Evolutionary conservation across 225 moss, liverwort and hornwort genomes (phyloP), one percentile per base, ranked within the genome.

Genomic region (Thuidium tamariscinum): DNA sequence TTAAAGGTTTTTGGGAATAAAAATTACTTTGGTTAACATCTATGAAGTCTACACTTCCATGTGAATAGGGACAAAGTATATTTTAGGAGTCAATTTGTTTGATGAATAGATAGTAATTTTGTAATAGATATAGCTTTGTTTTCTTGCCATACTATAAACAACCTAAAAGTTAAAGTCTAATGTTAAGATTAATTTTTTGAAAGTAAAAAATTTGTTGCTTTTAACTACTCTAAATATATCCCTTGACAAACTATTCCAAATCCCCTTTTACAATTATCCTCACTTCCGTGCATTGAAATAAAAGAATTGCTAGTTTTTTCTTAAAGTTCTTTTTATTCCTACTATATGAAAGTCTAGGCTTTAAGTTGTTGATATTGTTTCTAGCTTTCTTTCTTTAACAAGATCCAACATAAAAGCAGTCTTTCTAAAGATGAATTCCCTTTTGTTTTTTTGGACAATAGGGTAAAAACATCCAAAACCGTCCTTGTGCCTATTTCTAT

Each of bases 201-300:
- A 68, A 12, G 4, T 0, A 1, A 0, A 68, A 68, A 39, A n/a
- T n/a, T n/a, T n/a, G n/a, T n/a, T n/a, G n/a, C n/a, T n/a, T n/a
- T n/a, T n/a, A n/a, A n/a, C n/a, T n/a, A n/a, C n/a, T n/a, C n/a
- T n/a, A n/a, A n/a, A n/a, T n/a, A n/a, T n/a, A n/a, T n/a, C n/a
- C n/a, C n/a, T n/a, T n/a, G n/a, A 41, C 8, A 69, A 69, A 69
- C 25, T 69, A 26, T 15, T 69, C 26, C 0, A 2, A 13, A 37
- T 25, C n/a, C n/a, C n/a, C n/a, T n/a, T n/a, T n/a, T n/a, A n/a
- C n/a, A n/a, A n/a, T n/a, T n/a, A n/a, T n/a, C n/a, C n/a, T n/a
- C n/a, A n/a, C n/a, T n/a, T n/a, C n/a, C n/a, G n/a, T n/a, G 2
- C 6, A 26, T 1, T 41, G 0, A 9, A 65, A 20, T n/a, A 0